Base-by-base conservation (phyloP, 805 yeast genomes). In the Yarrowia yakushimensis region DNA sequence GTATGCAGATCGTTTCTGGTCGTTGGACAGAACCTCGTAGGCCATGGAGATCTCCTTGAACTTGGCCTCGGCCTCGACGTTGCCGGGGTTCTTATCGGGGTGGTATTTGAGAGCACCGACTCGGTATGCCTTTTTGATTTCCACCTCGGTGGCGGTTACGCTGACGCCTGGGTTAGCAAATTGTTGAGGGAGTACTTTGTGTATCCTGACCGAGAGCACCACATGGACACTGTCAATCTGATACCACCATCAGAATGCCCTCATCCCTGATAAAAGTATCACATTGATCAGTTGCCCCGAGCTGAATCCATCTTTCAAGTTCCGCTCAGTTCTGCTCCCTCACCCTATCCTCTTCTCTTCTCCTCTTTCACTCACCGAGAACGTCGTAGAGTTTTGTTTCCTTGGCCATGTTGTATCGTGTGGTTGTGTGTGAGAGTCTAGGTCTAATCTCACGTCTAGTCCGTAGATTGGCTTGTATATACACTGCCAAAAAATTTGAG, bases 21-120 rank as follows among this genome's bases (percentile, higher is more conserved):
- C 79, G 72, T 92, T 97, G 12, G 90, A 82, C 66, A 93, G 80
- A n/a, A 90, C 79, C 76, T 93, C 98, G 73, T 93, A 84, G 17
- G 97, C 97, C 64, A 83, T 82, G 18, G 96, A 85, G 69, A 90
- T 82, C 74, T 91, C 97, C 77, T 93, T 94, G 77, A 93, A 93
- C 78, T 90, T 93, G 72, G 93, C 98, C 61, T 97, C 94, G 30
- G 96, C 97, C 75, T 92, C 98, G 18, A 70, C 74, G 39, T 72
- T 69, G 81, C 73, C 74, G 55, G 82, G 84, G 72, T 88, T 87
- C 77, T 90, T 90, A 70, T 90, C 97, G 1, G 97, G 97, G 72
- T 90, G 97, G 69, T 85, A 82, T 67, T 80, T 82, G 65, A 88
- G 79, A 6, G 96, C 96, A 65, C 84, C 78, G 66, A 83, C 82